Base-by-base conservation (phyloP, 768 basidiomycete genomes). In the Termitomyces sp. region DNA sequence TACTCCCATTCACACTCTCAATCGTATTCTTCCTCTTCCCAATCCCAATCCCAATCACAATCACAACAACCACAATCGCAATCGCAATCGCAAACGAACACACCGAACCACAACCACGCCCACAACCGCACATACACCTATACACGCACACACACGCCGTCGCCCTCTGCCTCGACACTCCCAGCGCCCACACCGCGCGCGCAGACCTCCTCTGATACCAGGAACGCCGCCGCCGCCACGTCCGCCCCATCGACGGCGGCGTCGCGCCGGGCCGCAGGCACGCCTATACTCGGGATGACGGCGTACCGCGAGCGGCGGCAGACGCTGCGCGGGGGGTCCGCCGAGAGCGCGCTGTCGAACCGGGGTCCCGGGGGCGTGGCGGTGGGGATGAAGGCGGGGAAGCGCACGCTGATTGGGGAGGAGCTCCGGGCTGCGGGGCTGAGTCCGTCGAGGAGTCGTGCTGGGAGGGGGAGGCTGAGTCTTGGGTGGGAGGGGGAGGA, bases 351-450 rank as follows among this genome's bases (percentile, higher is more conserved):
- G 8, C 67, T 87, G 27, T 70, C 69, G 18, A 13, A 41, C 4
- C 47, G 37, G 12, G 29, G n/a, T 13, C 77, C 71, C 14, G 68
- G 60, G 16, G 18, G 4, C 12, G 2, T 9, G 5, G n/a, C 16
- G 10, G 27, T 26, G 31, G n/a, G 44, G 3, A 3, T 9, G 6
- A n/a, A 16, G 9, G 7, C 14, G 48, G 36, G 36, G 12, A 78
- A 82, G 12, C 71, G 87, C 57, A 85, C 79, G 62, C 68, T 92
- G 14, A 68, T 88, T 9, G 82, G 86, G 4, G 87, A 90, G 68
- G 84, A 83, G 16, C 65, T 92, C 57, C 77, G 85, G 48, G 87
- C 88, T 0, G 88, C 89, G 0, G 90, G 90, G 10, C 72, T 91
- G 56, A 78, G 76, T 31, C 65, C 77, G 67, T 70, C 68, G 69